These are phyloP conservation scores for Linum tenue DNA, from an alignment of 345 rosid species.

Conservation along the genomic window DNA sequence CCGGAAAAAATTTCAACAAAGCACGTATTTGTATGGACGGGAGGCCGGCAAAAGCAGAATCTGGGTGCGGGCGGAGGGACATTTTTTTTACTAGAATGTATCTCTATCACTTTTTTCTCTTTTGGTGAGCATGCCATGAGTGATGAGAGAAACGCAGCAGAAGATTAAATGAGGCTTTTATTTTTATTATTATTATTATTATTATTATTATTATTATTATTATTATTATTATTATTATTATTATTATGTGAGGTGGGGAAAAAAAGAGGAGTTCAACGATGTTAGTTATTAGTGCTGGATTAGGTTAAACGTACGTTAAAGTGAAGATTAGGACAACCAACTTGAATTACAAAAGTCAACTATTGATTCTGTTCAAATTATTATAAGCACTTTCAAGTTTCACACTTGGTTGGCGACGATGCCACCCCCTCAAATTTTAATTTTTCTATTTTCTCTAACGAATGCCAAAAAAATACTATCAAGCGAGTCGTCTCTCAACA, in stretches of 20 bases:
- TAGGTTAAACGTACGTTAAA: neutral
- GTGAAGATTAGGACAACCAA: too few species aligned
- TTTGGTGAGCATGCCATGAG: slow-evolving; percentile 19
- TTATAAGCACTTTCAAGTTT: too few species aligned
- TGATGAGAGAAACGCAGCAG: slow-evolving; percentile 8
- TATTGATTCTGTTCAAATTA: neutral
- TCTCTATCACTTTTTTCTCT: slow-evolving; percentile 10
- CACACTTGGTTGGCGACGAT: too few species aligned
- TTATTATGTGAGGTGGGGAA: too few species aligned
- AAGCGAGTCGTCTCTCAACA: too few species aligned
- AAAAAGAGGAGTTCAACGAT: neutral
- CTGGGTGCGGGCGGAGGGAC: too few species aligned
- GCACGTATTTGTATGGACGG: slow-evolving; percentile 1
- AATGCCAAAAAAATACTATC: too few species aligned
- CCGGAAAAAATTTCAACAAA: slow-evolving; percentile 12
- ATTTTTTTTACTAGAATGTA: neutral
- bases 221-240: too few species aligned
- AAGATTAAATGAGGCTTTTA: neutral
- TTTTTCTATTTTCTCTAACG: too few species aligned
- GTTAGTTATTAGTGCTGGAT: neutral
- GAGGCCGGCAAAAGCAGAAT: too few species aligned
- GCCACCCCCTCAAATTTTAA: too few species aligned
- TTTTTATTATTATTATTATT: too few species aligned
- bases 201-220: neutral
- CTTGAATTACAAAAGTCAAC: neutral